Conservation (phyloP, 73 alveolate species). For the Paramecium biaurelia region DNA sequence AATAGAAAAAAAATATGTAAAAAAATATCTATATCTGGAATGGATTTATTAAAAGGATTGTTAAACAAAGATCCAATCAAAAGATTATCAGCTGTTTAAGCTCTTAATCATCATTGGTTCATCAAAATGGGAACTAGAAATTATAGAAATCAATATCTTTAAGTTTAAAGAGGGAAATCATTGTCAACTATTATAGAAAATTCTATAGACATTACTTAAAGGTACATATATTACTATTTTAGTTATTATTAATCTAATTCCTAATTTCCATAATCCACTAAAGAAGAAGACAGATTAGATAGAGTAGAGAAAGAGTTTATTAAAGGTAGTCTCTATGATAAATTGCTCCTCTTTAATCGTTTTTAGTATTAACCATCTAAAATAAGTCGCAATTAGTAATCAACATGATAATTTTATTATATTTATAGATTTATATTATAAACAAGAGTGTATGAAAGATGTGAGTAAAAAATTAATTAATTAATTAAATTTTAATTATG, state of each 20-base stretch:
- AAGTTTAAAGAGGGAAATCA: background rate
- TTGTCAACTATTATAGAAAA: slow-evolving; percentile 47
- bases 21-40: slow-evolving; percentile 13
- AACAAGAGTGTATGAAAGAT: background rate
- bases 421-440: background rate
- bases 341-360: slow-evolving; percentile 9
- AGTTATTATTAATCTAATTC: slow-evolving; percentile 41
- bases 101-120: slow-evolving; percentile 37
- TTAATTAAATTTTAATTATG: slow-evolving; percentile 3
- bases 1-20: background rate
- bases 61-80: background rate
- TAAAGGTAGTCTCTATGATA: slow-evolving; percentile 27
- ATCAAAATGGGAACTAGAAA: slow-evolving; percentile 45
- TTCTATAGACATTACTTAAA: slow-evolving; percentile 36
- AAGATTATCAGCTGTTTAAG: background rate
- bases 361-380: slow-evolving; percentile 44
- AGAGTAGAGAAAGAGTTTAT: slow-evolving; percentile 51
- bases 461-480: background rate
- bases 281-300: slow-evolving; percentile 26
- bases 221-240: background rate
- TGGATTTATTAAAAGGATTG: slow-evolving; percentile 10
- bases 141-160: slow-evolving; percentile 11
- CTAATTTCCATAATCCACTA: background rate
- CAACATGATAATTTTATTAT: background rate
- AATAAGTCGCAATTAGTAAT: background rate